Base-by-base conservation (phyloP, 306 rosid genomes). In the Casuarina equisetifolia region DNA sequence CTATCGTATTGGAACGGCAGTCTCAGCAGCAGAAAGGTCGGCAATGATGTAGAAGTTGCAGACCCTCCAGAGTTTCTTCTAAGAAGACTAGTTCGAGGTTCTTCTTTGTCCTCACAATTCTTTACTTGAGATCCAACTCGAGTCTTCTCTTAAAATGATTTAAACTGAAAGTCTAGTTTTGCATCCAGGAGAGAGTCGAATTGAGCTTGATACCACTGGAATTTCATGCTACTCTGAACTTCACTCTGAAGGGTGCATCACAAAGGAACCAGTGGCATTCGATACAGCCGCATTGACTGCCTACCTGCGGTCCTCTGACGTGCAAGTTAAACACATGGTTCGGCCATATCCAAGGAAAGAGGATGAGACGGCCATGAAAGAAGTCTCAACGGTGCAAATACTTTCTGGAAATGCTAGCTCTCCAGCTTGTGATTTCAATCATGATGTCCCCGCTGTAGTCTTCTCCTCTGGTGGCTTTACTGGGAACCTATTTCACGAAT, bases 1-100 rank as follows among this genome's bases (percentile, higher is more conserved):
- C 64, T 57, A 40, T 43, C 59, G 6, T 40, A 50, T 49, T 48
- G 50, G 66, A 50, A 74, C 38, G 72, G 72, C 12, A 40, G 55
- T 50, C n/a, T 13, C 40, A 19, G 42, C 67, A 64, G 8, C 72
- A 75, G 51, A 75, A 55, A 43, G 16, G 57, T 57, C 51, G 40
- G 75, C 13, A 16, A 40, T 40, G 54, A 35, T 57, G 6, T 57
- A 55, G 51, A 50, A 49, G 50, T 59, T 39, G 68, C 44, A 59
- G 58, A 80, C 55, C 44, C 78, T 69, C 78, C 49, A 16, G n/a
- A 80, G 3, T 68, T 73, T 72, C 52, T 50, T 5, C 42, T 80
- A 12, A 69, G 59, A 73, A 84, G 87, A 69, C 70, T 80, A 76
- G 82, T 80, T 19, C 80, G 70, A 84, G 87, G 87, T 84, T 70